Conservation (phyloP, 1,284 basidiomycete genomes). For the Fomes fomentarius region DNA sequence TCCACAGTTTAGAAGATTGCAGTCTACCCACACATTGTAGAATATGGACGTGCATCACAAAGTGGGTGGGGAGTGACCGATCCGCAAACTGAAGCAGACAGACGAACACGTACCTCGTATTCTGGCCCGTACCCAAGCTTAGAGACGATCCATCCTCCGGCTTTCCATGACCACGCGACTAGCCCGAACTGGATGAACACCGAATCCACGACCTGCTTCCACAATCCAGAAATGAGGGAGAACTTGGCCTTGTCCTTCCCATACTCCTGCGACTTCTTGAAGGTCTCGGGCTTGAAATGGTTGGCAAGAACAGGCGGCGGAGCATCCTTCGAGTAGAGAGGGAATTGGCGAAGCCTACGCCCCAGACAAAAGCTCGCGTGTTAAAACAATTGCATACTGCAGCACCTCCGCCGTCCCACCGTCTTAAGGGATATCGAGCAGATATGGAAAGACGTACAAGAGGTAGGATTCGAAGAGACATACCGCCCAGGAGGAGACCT, state of each 20-base stretch:
- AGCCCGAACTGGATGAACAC: constrained; percentile 74
- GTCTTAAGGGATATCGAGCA: no score
- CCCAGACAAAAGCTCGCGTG: no score
- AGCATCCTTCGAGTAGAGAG: constrained; percentile 76
- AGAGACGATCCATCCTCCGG: constrained; percentile 53
- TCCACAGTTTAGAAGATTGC: no score
- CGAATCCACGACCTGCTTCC: constrained; percentile 76
- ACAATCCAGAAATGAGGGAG: constrained; percentile 72
- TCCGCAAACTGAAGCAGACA: no score
- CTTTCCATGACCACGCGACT: constrained; percentile 81
- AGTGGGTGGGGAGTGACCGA: no score
- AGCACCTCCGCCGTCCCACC: no score
- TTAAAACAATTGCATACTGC: no score
- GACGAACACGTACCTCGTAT: constrained; percentile 64
- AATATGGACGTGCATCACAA: no score
- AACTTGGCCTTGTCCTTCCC: constrained; percentile 93
- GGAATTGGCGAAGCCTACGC: constrained; percentile 79
- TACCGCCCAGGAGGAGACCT: constrained; percentile 78
- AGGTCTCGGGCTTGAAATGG: constrained; percentile 77
- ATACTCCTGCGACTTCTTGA: constrained; percentile 90
- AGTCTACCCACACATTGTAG: no score
- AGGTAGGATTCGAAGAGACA: constrained; percentile 85
- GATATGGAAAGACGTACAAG: constrained; percentile 49
- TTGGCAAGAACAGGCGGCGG: constrained; percentile 77
- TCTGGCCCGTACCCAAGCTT: constrained; percentile 64